These are phyloP conservation scores for Pelargonium australe DNA, from an alignment of 441 rosid genomes.

Conservation along the genomic window DNA sequence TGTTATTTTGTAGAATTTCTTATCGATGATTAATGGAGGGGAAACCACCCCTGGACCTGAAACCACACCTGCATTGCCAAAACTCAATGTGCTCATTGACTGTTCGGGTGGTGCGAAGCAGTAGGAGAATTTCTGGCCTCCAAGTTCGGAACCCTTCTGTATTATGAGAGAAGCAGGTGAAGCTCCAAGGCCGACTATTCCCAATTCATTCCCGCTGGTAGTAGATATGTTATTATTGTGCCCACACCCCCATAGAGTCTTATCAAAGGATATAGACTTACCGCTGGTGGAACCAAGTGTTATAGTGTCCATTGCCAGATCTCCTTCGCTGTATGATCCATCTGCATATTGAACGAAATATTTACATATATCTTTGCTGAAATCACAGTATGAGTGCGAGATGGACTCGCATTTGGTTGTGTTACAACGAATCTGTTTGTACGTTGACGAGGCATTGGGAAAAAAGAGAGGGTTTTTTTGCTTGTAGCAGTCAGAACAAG, in stretches of 20 bases:
- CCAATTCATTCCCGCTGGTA: conserved; percentile 10
- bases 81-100: conserved; percentile 30
- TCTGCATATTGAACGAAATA: conserved; percentile 26
- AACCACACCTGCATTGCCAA: conserved; percentile 24
- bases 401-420: conserved; percentile 10
- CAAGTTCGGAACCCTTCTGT: background rate
- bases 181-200: conserved; percentile 28
- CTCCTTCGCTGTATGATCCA: conserved; percentile 15
- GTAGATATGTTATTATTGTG: background rate
- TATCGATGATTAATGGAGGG: conserved; percentile 24
- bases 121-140: conserved; percentile 35
- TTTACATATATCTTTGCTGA: background rate
- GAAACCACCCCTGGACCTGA: conserved; percentile 30
- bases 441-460: conserved; percentile 22
- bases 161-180: conserved; percentile 19
- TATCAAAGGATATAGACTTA: conserved; percentile 7
- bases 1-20: conserved; percentile 20
- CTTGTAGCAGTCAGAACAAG: conserved; percentile 25
- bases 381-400: background rate
- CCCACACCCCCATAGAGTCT: conserved; percentile 23
- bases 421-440: conserved; percentile 16
- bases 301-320: conserved; percentile 24
- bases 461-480: conserved; percentile 24
- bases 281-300: conserved; percentile 19
- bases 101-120: conserved; percentile 32